Conservation (phyloP, 345 rosid species). For the Psidium friedrichsthalianum region DNA sequence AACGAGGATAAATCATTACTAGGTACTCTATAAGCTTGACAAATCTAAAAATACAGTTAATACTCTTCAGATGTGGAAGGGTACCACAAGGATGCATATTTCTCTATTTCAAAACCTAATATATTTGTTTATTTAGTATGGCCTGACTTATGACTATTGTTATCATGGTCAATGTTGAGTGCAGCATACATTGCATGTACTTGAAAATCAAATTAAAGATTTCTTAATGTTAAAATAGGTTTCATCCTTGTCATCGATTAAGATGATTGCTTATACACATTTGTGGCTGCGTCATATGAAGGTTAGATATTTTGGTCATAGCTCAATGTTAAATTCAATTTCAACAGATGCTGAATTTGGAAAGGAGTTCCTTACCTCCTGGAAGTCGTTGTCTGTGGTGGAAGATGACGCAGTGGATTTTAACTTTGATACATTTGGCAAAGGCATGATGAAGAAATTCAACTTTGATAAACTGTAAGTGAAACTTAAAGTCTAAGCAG, state of each 20-base stretch:
- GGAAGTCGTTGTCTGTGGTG: too few relatives aligned
- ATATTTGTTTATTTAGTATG: background rate
- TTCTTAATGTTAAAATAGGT: background rate
- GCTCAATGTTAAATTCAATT: too few relatives aligned
- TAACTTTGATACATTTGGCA: too few relatives aligned
- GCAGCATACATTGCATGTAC: background rate
- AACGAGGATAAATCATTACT: constrained; percentile 28
- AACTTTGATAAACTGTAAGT: too few relatives aligned
- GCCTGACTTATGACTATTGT: background rate
- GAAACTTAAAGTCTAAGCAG: background rate
- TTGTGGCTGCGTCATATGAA: background rate
- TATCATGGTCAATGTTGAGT: background rate
- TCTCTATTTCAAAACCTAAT: background rate
- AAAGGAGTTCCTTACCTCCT: too few relatives aligned
- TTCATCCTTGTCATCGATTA: background rate
- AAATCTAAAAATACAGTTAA: background rate
- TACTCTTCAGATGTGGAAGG: background rate
- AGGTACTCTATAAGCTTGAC: constrained; percentile 16
- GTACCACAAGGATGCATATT: background rate
- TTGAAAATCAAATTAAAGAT: background rate
- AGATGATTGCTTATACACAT: background rate
- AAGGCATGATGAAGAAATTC: too few relatives aligned
- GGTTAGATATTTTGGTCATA: background rate
- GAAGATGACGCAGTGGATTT: too few relatives aligned
- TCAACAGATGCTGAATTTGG: too few relatives aligned